phyloP scores from a whole-genome alignment of 257 asterid genomes.

The Forsythia viridissima region DNA sequence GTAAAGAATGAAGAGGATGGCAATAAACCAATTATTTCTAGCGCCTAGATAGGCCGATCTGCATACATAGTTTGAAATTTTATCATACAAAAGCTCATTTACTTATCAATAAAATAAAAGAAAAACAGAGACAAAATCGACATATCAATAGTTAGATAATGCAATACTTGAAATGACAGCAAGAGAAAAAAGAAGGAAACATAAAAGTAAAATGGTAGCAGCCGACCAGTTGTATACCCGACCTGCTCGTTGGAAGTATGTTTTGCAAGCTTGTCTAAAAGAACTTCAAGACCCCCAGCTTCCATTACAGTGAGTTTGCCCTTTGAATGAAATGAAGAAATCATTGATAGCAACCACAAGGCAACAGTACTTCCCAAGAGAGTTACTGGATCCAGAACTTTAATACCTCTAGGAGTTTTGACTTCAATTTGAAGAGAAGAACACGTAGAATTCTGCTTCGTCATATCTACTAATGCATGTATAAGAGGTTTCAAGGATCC shows the following conservation, averaged over 20 bases:
- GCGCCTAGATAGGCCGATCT: background rate
- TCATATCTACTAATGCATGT: conserved; percentile 69
- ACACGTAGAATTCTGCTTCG: conserved; percentile 49
- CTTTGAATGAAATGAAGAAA: conserved; percentile 57
- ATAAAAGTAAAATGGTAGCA: background rate
- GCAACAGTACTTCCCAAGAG: conserved; percentile 73
- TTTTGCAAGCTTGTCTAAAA: conserved; percentile 57
- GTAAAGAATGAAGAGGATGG: background rate
- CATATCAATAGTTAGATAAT: background rate
- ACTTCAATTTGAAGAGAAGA: conserved; percentile 52
- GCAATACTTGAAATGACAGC: conserved; percentile 7
- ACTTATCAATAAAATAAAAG: background rate
- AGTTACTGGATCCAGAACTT: conserved; percentile 63
- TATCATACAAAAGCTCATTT: background rate
- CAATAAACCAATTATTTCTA: conserved; percentile 12
- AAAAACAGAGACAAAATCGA: background rate
- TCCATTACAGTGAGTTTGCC: conserved; percentile 60
- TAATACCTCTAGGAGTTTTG: conserved; percentile 51
- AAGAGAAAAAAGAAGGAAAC: background rate
- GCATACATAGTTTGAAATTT: background rate
- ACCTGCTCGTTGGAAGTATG: conserved; percentile 59
- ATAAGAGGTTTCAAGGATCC: conserved; percentile 71
- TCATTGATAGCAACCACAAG: conserved; percentile 73
- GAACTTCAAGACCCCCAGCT: conserved; percentile 74
- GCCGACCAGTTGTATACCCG: conserved; percentile 20